Evolutionary conservation across 768 basidiomycete species (phyloP), one percentile per base, ranked within the genome.

Genomic region (Leccinum uliginosum): DNA sequence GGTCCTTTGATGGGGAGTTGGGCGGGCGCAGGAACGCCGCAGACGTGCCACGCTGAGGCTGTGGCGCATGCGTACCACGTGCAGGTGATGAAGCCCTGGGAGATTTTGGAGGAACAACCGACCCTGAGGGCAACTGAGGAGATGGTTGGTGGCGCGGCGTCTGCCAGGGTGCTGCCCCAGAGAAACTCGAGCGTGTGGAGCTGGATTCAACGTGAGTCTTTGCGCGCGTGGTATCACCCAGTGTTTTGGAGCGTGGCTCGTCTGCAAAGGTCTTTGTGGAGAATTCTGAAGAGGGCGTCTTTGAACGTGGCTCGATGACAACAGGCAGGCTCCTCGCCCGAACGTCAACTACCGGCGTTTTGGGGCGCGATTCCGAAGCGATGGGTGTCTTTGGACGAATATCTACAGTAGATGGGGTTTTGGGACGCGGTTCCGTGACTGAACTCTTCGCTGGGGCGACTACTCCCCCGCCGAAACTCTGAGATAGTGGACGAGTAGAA

Each of bases 1-100:
- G 82, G 46, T 90, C 89, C 67, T 91, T 92, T 51, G 77, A 69
- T 4, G 78, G 66, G 9, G 81, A 73, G 2, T 76, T 74, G 11
- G 66, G 67, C 10, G 51, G 63, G 46, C 81, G 84, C 26, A 85
- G 73, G 66, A 90, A 86, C 5, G 80, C 82, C 17, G 83, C 80
- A 4, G 87, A 83, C 27, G 79, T 69, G 21, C 74, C 74, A 14
- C 68, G 64, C 43, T 69, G 79, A 76, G 23, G 76, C 48, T 21
- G 81, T 35, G 71, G 71, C 8, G 75, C 43, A 78, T 75, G 49
- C 74, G 77, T 26, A 78, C 79, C 38, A 67, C 72, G 57, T 73
- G 62, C 1, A 23, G 78, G 69, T 0, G 83, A 77, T 3, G 73
- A 62, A 21, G 80, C 80, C 1, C 57, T 53, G 14, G 59, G 50